Base-by-base conservation (phyloP, 2,329 filamentous ascomycete genomes). In the Cryphonectria carpinicola region DNA sequence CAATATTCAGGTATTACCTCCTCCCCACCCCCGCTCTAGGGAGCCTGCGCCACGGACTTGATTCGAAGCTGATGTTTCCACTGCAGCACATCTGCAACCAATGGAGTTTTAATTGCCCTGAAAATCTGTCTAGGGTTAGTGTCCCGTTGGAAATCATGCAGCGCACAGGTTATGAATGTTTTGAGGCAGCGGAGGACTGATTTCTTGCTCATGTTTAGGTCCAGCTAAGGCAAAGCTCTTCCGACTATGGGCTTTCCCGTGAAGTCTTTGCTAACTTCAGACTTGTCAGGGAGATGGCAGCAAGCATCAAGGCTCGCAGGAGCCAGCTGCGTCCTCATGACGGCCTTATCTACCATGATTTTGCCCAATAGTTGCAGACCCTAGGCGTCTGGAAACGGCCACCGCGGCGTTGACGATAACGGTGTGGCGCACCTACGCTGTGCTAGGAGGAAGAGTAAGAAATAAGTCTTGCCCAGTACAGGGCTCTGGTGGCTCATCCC, bases 51-150 rank as follows among this genome's bases (percentile, higher is more conserved):
- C 46, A 54, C 22, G n/a, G 49, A 11, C 22, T 28, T 61, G 37
- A 28, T 7, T 8, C 5, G 2, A 32, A 32, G 28, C 54, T 58
- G 14, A 58, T 32, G 14, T 32, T 22, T 22, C 4, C 32, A 3
- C 22, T 19, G 54, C 58, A 73, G 72, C 49, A 71, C 46, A 71
- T 65, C 28, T 71, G 69, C 64, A 71, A 73, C 17, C 63, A 70
- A 2, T 74, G 72, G 72, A 68, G 68, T 37, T 74, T 74, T 5
- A 49, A 73, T 52, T 66, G 65, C 7, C 62, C 71, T 8, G 37
- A 43, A 14, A 35, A 66, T 8, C 69, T 74, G 32, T 52, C 71
- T 22, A 43, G 65, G 6, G 72, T 74, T 41, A 58, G 69, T 61
- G 10, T 39, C 8, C 35, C 19, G 13, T 11, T 11, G 19, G 4